Base-by-base conservation (phyloP, 2,329 filamentous ascomycete genomes). In the Pseudocercospora cruenta region DNA sequence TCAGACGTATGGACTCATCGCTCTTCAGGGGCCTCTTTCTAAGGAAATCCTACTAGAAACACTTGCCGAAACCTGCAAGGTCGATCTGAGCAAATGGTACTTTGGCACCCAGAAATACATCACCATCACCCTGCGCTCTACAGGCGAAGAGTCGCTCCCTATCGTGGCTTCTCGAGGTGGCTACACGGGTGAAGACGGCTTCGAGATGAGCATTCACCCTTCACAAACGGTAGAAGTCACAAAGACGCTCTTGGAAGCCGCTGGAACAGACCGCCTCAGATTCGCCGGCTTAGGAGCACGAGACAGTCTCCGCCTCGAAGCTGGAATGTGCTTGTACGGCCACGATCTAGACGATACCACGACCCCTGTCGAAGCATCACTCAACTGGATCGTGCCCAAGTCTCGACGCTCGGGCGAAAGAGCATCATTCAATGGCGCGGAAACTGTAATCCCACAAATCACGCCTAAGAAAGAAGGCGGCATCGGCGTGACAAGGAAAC, bases 311-410 rank as follows among this genome's bases (percentile, higher is more conserved):
- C 90, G 95, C 55, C 88, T 99, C 31, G 95, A 99, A 82, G 95
- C 95, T 0, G 95, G 95, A 67, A 96, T 99, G 94, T 99, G 95
- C 80, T 86, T 99, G n/a, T 99, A 99, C 81, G 95, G 95, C n/a
- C 93, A 98, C 81, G 95, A 99, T 79, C 87, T 99, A 43, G 89
- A 96, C 78, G 94, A 97, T 65, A 83, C 82, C 0, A 90, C 87
- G 10, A 91, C 90, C 1, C 90, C 90, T 0, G 88, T 90, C 4
- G 86, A 88, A 76, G 90, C 86, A 1, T 84, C 83, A 1, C 80
- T 92, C 0, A 84, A 84, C 67, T 99, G 95, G 94, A 87, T 97
- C 75, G 89, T 99, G 67, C 90, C 91, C 70, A 93, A 93, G 76
- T 87, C 90, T 63, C 88, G 94, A 19, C 90, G 90, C 62, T 81